Evolutionary conservation across 2,329 filamentous ascomycete species (phyloP).

Genomic region (Plenodomus lindquistii): DNA sequence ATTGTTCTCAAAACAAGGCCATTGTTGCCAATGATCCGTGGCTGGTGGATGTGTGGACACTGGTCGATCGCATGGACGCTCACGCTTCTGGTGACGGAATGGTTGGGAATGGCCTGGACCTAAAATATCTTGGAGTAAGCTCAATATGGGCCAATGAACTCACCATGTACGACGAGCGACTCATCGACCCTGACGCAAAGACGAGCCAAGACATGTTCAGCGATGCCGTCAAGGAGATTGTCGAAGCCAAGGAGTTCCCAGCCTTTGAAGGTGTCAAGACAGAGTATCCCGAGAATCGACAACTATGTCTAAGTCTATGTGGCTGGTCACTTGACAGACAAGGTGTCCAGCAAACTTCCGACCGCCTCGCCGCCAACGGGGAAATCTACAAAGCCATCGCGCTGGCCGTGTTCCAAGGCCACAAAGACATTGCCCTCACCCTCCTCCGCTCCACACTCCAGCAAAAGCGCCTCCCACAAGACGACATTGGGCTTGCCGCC

Average conservation of each 20-base stretch:
- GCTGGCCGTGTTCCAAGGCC: conserved; percentile 73
- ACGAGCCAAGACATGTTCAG: conserved; percentile 61
- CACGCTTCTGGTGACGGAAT: conserved; percentile 71
- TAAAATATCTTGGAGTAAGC: conserved; percentile 75
- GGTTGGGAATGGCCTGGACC: conserved; percentile 68
- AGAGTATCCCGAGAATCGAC: conserved; percentile 69
- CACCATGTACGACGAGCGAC: conserved; percentile 53
- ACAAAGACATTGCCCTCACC: conserved; percentile 69
- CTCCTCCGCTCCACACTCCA: conserved; percentile 70
- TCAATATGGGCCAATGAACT: conserved; percentile 73
- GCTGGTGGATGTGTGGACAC: conserved; percentile 79
- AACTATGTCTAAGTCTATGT: conserved; percentile 75
- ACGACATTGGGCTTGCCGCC: conserved; percentile 54
- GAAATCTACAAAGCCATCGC: conserved; percentile 77
- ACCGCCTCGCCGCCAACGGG: conserved; percentile 56
- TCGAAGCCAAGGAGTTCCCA: conserved; percentile 64
- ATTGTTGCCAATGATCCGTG: conserved; percentile 74
- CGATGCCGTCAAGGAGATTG: conserved; percentile 63
- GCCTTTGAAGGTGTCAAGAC: conserved; percentile 67
- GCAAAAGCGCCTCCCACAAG: conserved; percentile 63
- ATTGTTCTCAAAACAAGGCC: conserved; percentile 66
- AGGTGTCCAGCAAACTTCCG: conserved; percentile 54
- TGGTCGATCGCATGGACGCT: conserved; percentile 68
- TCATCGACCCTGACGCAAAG: conserved; percentile 42
- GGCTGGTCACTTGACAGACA: conserved; percentile 67